Conservation (phyloP, 805 yeast genomes). For the Spathaspora gorwiae region DNA sequence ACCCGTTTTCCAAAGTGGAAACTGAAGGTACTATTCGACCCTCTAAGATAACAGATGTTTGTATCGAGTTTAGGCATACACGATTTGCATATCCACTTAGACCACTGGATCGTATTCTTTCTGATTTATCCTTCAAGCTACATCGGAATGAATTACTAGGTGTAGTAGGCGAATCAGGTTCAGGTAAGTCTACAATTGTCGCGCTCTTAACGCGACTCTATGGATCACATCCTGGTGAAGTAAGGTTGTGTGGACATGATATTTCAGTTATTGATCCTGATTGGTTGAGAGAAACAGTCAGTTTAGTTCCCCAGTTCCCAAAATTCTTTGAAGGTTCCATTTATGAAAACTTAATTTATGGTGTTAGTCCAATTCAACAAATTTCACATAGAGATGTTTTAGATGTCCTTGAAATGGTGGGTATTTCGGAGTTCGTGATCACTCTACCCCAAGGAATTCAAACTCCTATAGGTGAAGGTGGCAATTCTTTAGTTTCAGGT, state of each 20-base stretch:
- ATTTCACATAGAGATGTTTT: constrained; percentile 27
- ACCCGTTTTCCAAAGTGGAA: constrained; percentile 26
- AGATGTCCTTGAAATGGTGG: constrained; percentile 40
- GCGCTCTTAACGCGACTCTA: constrained; percentile 55
- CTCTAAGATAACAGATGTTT: constrained; percentile 1
- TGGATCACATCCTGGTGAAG: constrained; percentile 27
- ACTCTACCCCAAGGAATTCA: constrained; percentile 55
- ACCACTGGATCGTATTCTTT: constrained; percentile 28
- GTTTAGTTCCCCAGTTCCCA: constrained; percentile 76
- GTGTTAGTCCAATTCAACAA: constrained; percentile 26
- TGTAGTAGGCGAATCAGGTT: constrained; percentile 81
- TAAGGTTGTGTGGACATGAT: constrained; percentile 21
- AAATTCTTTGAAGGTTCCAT: constrained; percentile 70
- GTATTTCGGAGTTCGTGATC: constrained; percentile 51
- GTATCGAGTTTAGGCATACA: constrained; percentile 42
- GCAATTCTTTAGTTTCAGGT: constrained; percentile 59
- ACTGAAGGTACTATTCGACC: constrained; percentile 32
- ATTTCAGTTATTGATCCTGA: constrained; percentile 42
- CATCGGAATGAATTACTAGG: constrained; percentile 51
- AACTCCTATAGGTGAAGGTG: constrained; percentile 45
- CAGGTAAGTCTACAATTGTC: constrained; percentile 82
- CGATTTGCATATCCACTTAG: constrained; percentile 45
- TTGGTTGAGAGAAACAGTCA: constrained; percentile 49
- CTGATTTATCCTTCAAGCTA: constrained; percentile 41
- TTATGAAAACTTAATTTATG: constrained; percentile 66